phyloP scores from a whole-genome alignment of 345 rosid species.

The Hibiscus tridactylites region DNA sequence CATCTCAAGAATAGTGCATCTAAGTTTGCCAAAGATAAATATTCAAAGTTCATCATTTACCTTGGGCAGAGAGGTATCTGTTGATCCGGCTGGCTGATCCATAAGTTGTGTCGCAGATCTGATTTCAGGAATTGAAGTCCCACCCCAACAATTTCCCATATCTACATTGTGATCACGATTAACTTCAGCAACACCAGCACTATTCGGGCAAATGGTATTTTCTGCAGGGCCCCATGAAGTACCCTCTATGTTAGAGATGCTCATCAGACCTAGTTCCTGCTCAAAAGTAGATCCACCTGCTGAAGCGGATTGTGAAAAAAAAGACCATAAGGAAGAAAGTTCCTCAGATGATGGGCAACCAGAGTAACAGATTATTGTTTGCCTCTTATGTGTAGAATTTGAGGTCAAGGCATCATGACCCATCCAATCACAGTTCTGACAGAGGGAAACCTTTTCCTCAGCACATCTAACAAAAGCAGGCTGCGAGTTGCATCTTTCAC shows the following conservation, averaged over 20 bases:
- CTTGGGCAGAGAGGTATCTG: constrained; percentile 40
- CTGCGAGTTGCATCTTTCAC: constrained; percentile 85
- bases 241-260: constrained; percentile 37
- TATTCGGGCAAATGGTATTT: constrained; percentile 23
- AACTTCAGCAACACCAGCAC: constrained; percentile 21
- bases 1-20: not conserved
- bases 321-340: constrained; percentile 87
- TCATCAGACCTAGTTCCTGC: constrained; percentile 80
- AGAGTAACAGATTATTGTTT: constrained; percentile 63
- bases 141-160: constrained; percentile 32
- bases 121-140: constrained; percentile 34
- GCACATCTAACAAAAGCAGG: constrained; percentile 76
- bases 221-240: constrained; percentile 28
- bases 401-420: constrained; percentile 56
- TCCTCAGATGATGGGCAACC: constrained; percentile 91
- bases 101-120: constrained; percentile 27
- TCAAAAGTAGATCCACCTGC: constrained; percentile 54
- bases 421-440: constrained; percentile 94
- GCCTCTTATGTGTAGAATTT: constrained; percentile 59
- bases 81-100: constrained; percentile 36
- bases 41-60: constrained; percentile 26
- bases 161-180: constrained; percentile 13
- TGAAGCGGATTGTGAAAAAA: constrained; percentile 44
- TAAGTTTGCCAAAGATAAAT: not conserved
- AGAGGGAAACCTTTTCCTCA: constrained; percentile 75